Conservation (phyloP, 2,329 filamentous ascomycete genomes). For the Fusarium piperis region DNA sequence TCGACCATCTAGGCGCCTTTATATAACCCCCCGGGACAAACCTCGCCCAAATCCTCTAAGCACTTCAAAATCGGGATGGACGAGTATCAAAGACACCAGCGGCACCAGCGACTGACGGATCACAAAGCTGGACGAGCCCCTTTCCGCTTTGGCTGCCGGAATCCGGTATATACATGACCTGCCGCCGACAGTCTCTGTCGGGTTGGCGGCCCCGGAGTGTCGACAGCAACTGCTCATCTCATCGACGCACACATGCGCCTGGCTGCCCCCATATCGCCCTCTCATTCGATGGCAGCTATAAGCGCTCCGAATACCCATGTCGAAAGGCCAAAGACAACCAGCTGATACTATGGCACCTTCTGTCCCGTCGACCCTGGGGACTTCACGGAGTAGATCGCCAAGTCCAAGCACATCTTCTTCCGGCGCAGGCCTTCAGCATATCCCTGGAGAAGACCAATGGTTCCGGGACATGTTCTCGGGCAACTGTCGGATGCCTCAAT, state of each 20-base stretch:
- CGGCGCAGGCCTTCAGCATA: not conserved
- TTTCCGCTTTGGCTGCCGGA: not conserved
- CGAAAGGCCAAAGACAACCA: no score
- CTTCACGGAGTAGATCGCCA: no score
- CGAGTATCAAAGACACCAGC: no score
- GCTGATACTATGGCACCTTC: no score
- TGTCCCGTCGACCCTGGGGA: no score
- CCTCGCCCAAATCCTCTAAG: no score
- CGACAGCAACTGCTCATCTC: not conserved
- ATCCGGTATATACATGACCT: not conserved
- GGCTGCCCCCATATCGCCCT: not conserved
- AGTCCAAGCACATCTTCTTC: no score
- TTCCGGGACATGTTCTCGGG: not conserved
- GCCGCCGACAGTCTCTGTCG: no score
- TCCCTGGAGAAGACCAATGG: not conserved
- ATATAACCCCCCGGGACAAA: no score
- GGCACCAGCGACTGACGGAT: not conserved
- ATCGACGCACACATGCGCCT: not conserved
- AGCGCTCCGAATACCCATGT: no score
- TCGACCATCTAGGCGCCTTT: not conserved
- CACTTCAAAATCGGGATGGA: no score
- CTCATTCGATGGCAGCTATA: no score
- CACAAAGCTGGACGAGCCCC: not conserved
- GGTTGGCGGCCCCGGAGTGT: not conserved
- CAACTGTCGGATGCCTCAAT: not conserved